Evolutionary conservation across 768 basidiomycete genomes (phyloP), one percentile per base, ranked within the genome.

Genomic region (Mycena kentingensis): DNA sequence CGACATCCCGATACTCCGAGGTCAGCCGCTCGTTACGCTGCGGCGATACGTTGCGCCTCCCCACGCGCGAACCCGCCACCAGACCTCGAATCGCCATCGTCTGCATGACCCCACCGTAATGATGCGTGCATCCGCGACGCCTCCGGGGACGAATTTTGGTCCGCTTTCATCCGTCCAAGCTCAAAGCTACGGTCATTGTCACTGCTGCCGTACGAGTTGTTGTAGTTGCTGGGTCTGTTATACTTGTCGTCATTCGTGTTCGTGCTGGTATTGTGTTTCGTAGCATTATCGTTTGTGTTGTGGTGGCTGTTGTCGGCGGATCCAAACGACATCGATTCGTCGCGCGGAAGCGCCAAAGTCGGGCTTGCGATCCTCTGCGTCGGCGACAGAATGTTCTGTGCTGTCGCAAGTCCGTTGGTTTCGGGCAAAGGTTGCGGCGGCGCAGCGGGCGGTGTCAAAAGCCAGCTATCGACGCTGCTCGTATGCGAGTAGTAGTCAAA

Each of bases 401-500:
- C 43, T 46, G 47, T 27, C 28, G 58, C 54, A 60, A 5, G 58
- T 50, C 18, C 49, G 55, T 24, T 46, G 48, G 50, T 60, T 57
- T 21, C 53, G 56, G 24, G 42, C 26, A 38, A 34, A 3, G 16
- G 49, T 57, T 11, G 56, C 34, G 6, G 56, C 51, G 8, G 32
- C 51, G 11, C 46, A 16, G 42, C 42, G 39, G n/a, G n/a, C n/a
- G n/a, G n/a, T n/a, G n/a, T n/a, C n/a, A n/a, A n/a, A n/a, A n/a
- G n/a, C n/a, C n/a, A n/a, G n/a, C n/a, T n/a, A n/a, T n/a, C n/a
- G n/a, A n/a, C 31, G 47, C 39, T 46, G 19, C 55, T 44, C 38
- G 50, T 55, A 35, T 60, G 51, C 24, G 34, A 13, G 38, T 55
- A 60, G 32, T 60, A 60, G 34, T 60, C 41, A 47, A 60, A 60